Percentiles rank a stretch among this genome's conserved stretches.
Evolutionary conservation across 1,139 yeast genomes (phyloP).

Genomic region (Taphrina pruni): DNA sequence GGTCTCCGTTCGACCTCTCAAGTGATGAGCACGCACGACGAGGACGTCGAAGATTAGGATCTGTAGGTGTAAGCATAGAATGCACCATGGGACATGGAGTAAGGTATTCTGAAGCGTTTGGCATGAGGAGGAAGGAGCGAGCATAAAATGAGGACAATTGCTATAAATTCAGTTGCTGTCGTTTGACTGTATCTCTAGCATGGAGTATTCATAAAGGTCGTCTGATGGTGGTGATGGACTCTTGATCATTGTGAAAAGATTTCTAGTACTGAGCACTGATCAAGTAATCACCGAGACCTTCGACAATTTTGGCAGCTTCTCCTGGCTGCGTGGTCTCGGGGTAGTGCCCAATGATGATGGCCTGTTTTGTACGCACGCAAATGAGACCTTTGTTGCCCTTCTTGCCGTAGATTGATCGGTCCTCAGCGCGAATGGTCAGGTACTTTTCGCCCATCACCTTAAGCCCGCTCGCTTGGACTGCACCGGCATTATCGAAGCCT

Average conservation of each 20-base stretch:
- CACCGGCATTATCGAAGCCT: constrained; percentile 80
- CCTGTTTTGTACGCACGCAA: constrained; percentile 91
- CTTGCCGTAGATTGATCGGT: constrained; percentile 92
- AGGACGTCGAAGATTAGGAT: not conserved
- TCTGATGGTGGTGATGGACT: too few species aligned
- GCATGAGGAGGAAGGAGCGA: not conserved
- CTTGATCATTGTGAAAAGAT: too few species aligned
- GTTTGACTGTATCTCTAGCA: too few species aligned
- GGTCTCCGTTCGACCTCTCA: not conserved
- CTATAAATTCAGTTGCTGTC: too few species aligned
- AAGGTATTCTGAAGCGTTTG: not conserved
- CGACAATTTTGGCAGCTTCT: constrained; percentile 92
- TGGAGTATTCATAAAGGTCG: too few species aligned
- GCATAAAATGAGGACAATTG: too few species aligned
- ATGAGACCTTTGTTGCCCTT: constrained; percentile 73
- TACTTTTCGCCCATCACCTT: constrained; percentile 86
- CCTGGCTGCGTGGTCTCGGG: constrained; percentile 90
- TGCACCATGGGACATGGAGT: too few species aligned
- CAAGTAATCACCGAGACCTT: constrained; percentile 92
- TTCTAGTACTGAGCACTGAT: constrained; percentile 76
- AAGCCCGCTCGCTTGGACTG: constrained; percentile 82
- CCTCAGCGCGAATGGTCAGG: constrained; percentile 87
- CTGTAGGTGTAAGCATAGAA: too few species aligned
- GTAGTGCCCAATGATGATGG: constrained; percentile 91
- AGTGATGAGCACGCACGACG: constrained; percentile 2